Evolutionary conservation across 306 rosid species (phyloP).

Genomic region (Trichosanthes truncata): DNA sequence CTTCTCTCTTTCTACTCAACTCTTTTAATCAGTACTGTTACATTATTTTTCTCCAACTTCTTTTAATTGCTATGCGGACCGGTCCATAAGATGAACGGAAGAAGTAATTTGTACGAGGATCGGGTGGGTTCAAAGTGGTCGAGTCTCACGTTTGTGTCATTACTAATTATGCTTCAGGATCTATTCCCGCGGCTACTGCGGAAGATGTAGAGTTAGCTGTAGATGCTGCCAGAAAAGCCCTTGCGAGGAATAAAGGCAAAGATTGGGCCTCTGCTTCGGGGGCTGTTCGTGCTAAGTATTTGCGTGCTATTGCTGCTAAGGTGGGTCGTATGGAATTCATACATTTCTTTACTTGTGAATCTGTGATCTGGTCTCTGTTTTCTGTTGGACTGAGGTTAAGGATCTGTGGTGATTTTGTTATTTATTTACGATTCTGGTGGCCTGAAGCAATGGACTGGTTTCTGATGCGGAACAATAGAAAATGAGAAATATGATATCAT

Average conservation of each 20-base stretch:
- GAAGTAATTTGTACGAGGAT: not conserved
- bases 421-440: not conserved
- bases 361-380: not conserved
- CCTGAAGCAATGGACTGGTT: not conserved
- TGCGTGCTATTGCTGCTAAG: conserved; percentile 94
- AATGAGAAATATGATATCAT: not conserved
- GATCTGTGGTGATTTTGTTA: not conserved
- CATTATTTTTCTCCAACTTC: too few relatives aligned
- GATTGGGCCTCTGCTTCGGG: conserved; percentile 85
- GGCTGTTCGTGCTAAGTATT: conserved; percentile 65
- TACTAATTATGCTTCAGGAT: conserved; percentile 36
- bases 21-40: not conserved
- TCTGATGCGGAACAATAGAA: not conserved
- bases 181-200: conserved; percentile 77
- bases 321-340: conserved; percentile 7
- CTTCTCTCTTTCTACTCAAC: conserved; percentile 4
- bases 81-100: not conserved
- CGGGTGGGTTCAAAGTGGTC: not conserved
- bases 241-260: conserved; percentile 55
- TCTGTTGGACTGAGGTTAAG: not conserved
- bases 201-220: conserved; percentile 90
- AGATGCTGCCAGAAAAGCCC: conserved; percentile 64
- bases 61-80: not conserved
- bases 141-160: not conserved
- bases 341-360: not conserved